Conservation (phyloP, 192 early-diverging fungal genomes). For the Coemansia sp. region DNA sequence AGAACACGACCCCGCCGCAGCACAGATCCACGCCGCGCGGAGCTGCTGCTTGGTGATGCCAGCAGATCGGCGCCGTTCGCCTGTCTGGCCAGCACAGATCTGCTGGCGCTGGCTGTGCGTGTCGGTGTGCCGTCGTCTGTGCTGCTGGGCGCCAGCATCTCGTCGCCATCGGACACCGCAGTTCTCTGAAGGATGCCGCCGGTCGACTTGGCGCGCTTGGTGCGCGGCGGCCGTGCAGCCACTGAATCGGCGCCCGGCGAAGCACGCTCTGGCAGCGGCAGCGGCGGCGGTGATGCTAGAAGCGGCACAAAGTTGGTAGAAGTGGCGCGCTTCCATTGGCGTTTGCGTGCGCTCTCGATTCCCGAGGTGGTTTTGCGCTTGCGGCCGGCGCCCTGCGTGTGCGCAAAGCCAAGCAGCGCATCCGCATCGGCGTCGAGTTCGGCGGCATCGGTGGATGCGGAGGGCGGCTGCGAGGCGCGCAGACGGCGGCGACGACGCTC, state of each 20-base stretch:
- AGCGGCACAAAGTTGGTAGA: constrained; percentile 51
- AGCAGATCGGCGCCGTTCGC: not conserved
- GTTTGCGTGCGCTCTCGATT: constrained; percentile 55
- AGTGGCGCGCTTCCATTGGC: constrained; percentile 57
- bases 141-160: not conserved
- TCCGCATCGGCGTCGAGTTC: constrained; percentile 16
- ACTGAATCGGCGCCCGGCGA: not conserved
- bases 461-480: constrained; percentile 1
- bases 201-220: constrained; percentile 18
- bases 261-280: not conserved
- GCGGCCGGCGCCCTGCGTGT: constrained; percentile 43
- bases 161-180: constrained; percentile 4
- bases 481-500: constrained; percentile 29
- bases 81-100: not conserved
- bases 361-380: constrained; percentile 55
- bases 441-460: not conserved
- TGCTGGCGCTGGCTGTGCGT: constrained; percentile 5
- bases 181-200: constrained; percentile 11
- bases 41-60: not conserved
- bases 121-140: constrained; percentile 13
- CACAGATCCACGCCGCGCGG: constrained; percentile 10
- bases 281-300: constrained; percentile 27
- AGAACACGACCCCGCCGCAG: constrained; percentile 49
- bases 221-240: constrained; percentile 11
- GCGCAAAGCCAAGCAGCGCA: constrained; percentile 30